These are phyloP conservation scores for Murraya koenigii DNA, from an alignment of 345 rosid species.

Conservation along the genomic window DNA sequence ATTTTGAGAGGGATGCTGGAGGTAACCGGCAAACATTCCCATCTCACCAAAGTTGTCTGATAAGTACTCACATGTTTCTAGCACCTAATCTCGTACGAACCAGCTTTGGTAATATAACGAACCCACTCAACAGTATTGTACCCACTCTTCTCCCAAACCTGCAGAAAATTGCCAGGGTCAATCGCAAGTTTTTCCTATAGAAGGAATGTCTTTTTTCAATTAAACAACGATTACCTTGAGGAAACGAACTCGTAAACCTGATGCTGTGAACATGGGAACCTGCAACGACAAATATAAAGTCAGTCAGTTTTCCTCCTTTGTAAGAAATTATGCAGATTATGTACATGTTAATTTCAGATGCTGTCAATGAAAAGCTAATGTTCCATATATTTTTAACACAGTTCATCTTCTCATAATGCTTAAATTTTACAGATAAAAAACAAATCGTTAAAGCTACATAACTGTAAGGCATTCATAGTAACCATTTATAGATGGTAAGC, in stretches of 20 bases:
- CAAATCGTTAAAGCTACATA: not conserved
- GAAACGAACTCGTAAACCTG: constrained; percentile 95
- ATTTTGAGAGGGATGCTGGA: not conserved
- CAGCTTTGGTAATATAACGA: constrained; percentile 94
- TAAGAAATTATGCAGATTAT: not conserved
- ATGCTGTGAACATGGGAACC: constrained; percentile 99
- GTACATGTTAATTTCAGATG: not conserved
- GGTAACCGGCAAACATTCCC: constrained; percentile 12
- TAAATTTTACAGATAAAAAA: not conserved
- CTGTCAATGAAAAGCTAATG: not conserved
- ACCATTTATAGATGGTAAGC: not conserved
- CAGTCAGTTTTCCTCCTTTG: not conserved
- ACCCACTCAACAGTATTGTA: constrained; percentile 99
- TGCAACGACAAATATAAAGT: constrained; percentile 24
- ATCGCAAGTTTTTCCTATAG: not conserved
- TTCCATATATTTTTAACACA: not conserved
- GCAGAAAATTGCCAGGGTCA: constrained; percentile 19
- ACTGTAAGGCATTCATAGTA: not conserved
- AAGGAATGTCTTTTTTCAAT: not conserved
- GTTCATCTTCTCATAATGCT: not conserved
- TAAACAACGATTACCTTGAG: constrained; percentile 58
- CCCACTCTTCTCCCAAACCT: constrained; percentile 99
- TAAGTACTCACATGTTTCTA: constrained; percentile 26
- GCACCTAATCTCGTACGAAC: constrained; percentile 97
- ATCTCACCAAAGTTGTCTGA: not conserved